Percentiles rank a stretch among this genome's conserved stretches.
These are phyloP conservation scores for Ballota nigra DNA, from an alignment of 257 asterid species.

Conservation along the genomic window DNA sequence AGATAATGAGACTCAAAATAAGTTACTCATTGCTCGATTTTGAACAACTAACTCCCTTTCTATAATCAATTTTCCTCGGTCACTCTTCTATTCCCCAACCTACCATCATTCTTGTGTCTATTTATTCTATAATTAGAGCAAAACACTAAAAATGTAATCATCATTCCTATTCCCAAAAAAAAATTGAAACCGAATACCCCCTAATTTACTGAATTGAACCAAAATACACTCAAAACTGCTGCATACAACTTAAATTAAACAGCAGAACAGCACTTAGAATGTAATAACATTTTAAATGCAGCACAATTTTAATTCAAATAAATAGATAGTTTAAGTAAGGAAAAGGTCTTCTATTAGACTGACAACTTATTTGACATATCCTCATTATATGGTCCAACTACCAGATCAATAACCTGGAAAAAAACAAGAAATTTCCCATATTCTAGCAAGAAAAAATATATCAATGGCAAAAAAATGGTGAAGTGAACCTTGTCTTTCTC, in stretches of 20 bases:
- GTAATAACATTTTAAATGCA: background rate
- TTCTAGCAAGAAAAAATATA: background rate
- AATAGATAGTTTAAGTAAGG: background rate
- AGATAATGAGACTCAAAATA: too few species aligned
- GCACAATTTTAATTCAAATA: background rate
- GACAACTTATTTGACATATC: background rate
- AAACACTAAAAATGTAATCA: too few species aligned
- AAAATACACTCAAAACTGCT: background rate
- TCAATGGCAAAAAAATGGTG: background rate
- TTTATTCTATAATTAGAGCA: too few species aligned
- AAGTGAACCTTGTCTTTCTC: constrained; percentile 65
- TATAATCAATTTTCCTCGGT: too few species aligned
- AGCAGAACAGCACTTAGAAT: background rate
- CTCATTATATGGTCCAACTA: background rate
- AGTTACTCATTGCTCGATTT: too few species aligned
- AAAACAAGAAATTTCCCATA: too few species aligned
- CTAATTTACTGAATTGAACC: background rate
- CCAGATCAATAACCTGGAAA: background rate
- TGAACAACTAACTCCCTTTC: too few species aligned
- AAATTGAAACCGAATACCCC: too few species aligned
- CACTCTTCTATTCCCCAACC: too few species aligned
- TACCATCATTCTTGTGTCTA: too few species aligned
- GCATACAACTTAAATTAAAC: background rate
- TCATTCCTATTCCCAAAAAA: too few species aligned
- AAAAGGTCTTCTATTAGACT: background rate